phyloP scores from a whole-genome alignment of 2,329 filamentous ascomycete species.

The Thelonectria olida region DNA sequence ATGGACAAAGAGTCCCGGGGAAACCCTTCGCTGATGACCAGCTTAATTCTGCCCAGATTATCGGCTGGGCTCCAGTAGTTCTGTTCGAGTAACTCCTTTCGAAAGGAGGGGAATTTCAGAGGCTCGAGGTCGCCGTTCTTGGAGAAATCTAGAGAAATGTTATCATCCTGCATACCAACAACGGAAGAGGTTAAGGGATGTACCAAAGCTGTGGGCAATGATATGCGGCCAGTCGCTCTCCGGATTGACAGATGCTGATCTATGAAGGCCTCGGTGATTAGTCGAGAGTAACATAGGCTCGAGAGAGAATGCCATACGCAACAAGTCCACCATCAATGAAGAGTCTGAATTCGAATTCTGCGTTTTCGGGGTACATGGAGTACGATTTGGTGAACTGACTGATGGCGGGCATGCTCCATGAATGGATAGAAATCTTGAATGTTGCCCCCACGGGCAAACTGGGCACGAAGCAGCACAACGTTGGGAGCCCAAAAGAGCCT shows the following conservation, averaged over 20 bases:
- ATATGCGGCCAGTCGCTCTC: constrained; percentile 61
- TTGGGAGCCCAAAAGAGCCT: constrained; percentile 64
- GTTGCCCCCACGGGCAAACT: constrained; percentile 65
- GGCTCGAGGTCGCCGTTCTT: constrained; percentile 66
- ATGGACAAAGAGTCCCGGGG: constrained; percentile 59
- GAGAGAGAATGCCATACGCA: constrained; percentile 56
- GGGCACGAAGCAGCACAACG: constrained; percentile 76
- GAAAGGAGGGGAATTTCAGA: constrained; percentile 79
- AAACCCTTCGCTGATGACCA: constrained; percentile 80
- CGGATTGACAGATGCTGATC: constrained; percentile 64
- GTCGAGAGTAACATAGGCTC: no score
- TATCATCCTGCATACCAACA: background rate
- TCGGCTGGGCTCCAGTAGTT: constrained; percentile 78
- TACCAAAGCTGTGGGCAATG: constrained; percentile 56
- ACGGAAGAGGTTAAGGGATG: background rate
- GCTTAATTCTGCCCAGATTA: constrained; percentile 76
- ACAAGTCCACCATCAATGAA: constrained; percentile 73
- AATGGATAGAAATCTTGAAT: constrained; percentile 80
- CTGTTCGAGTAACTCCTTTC: constrained; percentile 73
- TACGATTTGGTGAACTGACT: constrained; percentile 66
- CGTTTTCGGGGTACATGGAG: constrained; percentile 63
- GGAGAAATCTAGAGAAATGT: constrained; percentile 53
- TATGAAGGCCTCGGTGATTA: constrained; percentile 39
- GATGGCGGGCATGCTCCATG: constrained; percentile 71
- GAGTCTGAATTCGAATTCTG: constrained; percentile 72